Base-by-base conservation (phyloP, 805 yeast genomes). In the Nakazawaea holstii region DNA sequence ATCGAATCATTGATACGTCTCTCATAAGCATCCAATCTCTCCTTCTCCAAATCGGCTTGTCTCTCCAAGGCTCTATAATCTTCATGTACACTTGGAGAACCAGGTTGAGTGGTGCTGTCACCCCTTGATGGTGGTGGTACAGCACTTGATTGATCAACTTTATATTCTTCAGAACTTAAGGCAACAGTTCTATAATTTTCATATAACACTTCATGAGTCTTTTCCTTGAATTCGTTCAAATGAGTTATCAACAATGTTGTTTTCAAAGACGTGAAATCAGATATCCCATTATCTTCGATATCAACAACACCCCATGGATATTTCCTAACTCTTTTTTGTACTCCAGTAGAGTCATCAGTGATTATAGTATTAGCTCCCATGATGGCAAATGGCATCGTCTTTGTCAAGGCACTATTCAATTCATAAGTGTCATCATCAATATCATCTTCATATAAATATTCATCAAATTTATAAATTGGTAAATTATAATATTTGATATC, bases 161-260 rank as follows among this genome's bases (percentile, higher is more conserved):
- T 37, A 35, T 41, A 47, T 7, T 45, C 51, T 26, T 46, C 53
- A n/a, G 47, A 35, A 24, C 52, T 52, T 53, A 87, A 74, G 14
- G 91, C 90, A 59, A 82, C 89, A 8, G 96, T 87, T 74, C 97
- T 83, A 67, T 90, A 90, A 46, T 82, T 83, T 65, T 90, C 97
- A 65, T 90, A 90, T 53, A 90, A 70, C 36, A 82, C 76, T 62
- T 89, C 96, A 62, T 87, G 95, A 7, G 97, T 90, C 59, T 79
- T 75, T 58, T 90, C 97, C 67, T 88, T 88, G 65, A 90, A 80
- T 61, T 90, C 97, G 61, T 83, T 83, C 65, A 90, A 75, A 67
- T 89, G 96, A 14, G 94, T 82, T 58, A 87, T 84, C 59, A 90
- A 76, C 50, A 90, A 69, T 4, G 90, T 79, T 59, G 87, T 88